Percentiles rank a stretch among this genome's conserved stretches.
Evolutionary conservation across 202 grass and related monocot species (phyloP).

Genomic region (Cymbopogon flexuosus): DNA sequence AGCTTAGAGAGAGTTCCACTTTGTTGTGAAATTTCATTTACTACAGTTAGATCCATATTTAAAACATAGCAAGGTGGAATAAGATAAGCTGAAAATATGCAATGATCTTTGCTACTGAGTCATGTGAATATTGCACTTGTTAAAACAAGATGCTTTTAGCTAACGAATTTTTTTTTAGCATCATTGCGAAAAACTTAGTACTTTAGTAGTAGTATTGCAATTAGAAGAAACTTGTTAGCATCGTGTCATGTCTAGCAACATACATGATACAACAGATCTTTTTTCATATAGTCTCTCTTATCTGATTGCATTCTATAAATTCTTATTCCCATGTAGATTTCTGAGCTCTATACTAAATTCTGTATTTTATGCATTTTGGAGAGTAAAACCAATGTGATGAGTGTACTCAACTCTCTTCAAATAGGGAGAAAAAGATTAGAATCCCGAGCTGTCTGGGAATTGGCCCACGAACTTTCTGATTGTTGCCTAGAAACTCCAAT

Average conservation of each 20-base stretch:
- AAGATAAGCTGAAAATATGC: background rate
- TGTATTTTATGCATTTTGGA: background rate
- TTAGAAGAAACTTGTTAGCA: constrained; percentile 9
- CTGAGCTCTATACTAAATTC: background rate
- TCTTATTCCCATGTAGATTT: background rate
- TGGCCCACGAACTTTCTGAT: constrained; percentile 11
- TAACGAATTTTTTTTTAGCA: background rate
- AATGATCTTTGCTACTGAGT: background rate
- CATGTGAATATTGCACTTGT: background rate
- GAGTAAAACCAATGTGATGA: background rate
- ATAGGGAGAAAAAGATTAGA: constrained; percentile 37
- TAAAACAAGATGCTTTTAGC: background rate
- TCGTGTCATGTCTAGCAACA: background rate
- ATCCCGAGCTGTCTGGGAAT: constrained; percentile 26
- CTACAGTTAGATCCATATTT: background rate
- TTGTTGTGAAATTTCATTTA: constrained; percentile 9
- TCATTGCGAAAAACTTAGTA: background rate
- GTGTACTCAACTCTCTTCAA: constrained; percentile 37
- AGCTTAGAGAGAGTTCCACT: background rate
- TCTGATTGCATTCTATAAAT: background rate
- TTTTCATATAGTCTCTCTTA: background rate
- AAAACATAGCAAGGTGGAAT: background rate
- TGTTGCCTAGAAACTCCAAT: constrained; percentile 49
- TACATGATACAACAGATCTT: background rate
- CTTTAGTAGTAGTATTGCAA: background rate